Evolutionary conservation across 257 asterid genomes (phyloP).

Genomic region (Nicotiana tomentosiformis): DNA sequence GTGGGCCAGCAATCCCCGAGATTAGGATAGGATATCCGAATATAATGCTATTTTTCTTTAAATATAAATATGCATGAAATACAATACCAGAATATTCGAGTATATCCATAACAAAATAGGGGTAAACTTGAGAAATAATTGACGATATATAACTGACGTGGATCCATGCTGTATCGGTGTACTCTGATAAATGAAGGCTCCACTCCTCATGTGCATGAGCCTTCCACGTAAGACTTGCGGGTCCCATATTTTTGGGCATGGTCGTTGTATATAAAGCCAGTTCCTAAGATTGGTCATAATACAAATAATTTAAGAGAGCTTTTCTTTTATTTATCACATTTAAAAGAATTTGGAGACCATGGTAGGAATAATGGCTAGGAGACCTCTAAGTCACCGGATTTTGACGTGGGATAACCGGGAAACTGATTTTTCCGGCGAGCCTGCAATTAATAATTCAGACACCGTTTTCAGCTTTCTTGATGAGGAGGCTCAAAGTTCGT

Average conservation of each 20-base stretch:
- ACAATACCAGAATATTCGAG: constrained; percentile 50
- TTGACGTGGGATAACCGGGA: constrained; percentile 44
- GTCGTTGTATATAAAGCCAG: constrained; percentile 14
- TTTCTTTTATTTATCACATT: background rate
- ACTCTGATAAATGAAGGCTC: constrained; percentile 11
- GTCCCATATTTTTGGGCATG: constrained; percentile 20
- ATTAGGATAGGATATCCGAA: constrained; percentile 4
- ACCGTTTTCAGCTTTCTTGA: constrained; percentile 74
- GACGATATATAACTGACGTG: constrained; percentile 52
- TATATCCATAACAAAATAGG: constrained; percentile 38
- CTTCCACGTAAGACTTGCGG: background rate
- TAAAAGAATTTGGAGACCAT: background rate
- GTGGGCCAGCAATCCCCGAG: background rate
- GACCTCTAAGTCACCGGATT: constrained; percentile 52
- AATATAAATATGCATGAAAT: background rate
- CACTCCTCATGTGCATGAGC: background rate
- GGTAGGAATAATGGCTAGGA: constrained; percentile 31
- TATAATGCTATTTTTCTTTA: background rate
- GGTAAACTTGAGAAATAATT: constrained; percentile 24
- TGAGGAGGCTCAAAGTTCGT: constrained; percentile 32
- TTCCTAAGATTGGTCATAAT: background rate
- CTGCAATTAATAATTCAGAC: constrained; percentile 54
- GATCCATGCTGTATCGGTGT: constrained; percentile 48
- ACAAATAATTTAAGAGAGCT: background rate
- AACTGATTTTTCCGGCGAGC: constrained; percentile 43